Percentiles rank a stretch among this genome's conserved stretches.
Conservation (phyloP, 768 basidiomycete species). For the Boletus rubroflammeus region DNA sequence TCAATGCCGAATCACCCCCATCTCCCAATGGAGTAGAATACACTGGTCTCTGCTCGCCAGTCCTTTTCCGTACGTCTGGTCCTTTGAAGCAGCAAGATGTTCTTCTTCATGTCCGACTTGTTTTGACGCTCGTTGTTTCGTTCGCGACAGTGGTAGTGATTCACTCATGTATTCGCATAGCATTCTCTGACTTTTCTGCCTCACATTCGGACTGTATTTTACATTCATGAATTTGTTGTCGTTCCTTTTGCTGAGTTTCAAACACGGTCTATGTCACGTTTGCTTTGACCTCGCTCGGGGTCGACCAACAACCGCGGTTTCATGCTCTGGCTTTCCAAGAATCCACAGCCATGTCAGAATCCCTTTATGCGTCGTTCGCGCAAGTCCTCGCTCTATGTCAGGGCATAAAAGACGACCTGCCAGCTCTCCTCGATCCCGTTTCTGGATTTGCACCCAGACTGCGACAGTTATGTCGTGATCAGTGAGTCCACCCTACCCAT, state of each 20-base stretch:
- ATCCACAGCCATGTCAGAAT: slow-evolving; percentile 26
- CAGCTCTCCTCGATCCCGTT: slow-evolving; percentile 58
- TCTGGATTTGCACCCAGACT: slow-evolving; percentile 70
- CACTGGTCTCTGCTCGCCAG: no score
- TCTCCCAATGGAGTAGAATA: not conserved
- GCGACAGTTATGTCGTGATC: slow-evolving; percentile 47
- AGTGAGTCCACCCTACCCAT: slow-evolving; percentile 42
- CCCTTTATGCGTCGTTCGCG: slow-evolving; percentile 62
- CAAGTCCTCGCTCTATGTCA: slow-evolving; percentile 63
- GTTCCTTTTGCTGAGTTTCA: slow-evolving; percentile 8
- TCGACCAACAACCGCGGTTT: not conserved
- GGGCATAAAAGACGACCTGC: slow-evolving; percentile 52
- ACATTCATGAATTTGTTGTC: no score
- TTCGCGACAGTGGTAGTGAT: not conserved
- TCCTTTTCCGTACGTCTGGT: no score
- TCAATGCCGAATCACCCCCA: not conserved
- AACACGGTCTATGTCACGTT: not conserved
- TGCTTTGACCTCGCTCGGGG: not conserved
- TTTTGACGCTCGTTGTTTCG: not conserved
- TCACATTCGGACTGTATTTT: not conserved
- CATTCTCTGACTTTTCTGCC: not conserved
- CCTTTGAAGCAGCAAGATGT: not conserved
- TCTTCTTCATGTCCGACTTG: not conserved
- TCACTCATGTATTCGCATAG: not conserved
- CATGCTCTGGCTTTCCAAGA: not conserved